Conservation (phyloP, 108 stramenopile species). For the Mediolabrus comicus region DNA sequence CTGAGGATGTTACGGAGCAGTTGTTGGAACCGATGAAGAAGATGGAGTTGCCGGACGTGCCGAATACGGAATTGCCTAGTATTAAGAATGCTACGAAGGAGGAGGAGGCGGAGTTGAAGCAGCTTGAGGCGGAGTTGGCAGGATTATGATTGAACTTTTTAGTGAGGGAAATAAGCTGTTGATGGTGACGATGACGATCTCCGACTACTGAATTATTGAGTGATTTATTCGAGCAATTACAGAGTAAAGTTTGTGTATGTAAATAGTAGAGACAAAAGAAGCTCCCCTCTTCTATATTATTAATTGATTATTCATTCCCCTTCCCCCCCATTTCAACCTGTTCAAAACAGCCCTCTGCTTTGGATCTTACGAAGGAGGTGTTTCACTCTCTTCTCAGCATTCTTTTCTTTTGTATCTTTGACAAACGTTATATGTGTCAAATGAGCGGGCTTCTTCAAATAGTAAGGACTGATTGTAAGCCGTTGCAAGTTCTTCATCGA, state of each 20-base stretch:
- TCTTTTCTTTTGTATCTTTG: background rate
- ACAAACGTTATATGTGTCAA: background rate
- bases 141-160: conserved; percentile 58
- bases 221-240: too few species aligned
- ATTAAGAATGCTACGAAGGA: conserved; percentile 65
- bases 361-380: background rate
- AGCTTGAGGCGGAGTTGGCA: conserved; percentile 87
- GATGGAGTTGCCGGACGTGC: conserved; percentile 62
- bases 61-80: conserved; percentile 60
- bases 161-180: background rate
- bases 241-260: too few species aligned
- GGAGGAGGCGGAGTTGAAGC: conserved; percentile 85
- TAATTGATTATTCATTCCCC: too few species aligned
- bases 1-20: conserved; percentile 81
- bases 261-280: too few species aligned
- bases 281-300: too few species aligned
- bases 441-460: background rate
- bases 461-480: background rate
- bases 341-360: background rate
- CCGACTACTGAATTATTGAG: too few species aligned
- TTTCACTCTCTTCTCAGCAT: background rate
- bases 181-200: background rate
- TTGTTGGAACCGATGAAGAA: conserved; percentile 63
- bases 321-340: too few species aligned
- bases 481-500: background rate